These are phyloP conservation scores for Penicillium flavigenum DNA, from an alignment of 495 filamentous ascomycete species.

Conservation along the genomic window DNA sequence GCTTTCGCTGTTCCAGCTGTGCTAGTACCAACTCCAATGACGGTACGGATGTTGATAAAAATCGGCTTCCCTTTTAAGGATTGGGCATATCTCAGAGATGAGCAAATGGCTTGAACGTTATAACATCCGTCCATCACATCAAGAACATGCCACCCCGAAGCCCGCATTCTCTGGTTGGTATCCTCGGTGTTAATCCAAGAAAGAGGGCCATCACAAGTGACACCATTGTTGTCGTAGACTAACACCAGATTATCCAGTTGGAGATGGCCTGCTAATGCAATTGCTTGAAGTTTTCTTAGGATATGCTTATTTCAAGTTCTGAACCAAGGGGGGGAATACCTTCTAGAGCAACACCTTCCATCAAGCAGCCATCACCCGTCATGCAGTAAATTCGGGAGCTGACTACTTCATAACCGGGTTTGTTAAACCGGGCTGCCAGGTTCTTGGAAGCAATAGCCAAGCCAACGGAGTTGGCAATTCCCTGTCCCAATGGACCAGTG, in stretches of 20 bases:
- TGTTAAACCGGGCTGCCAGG: constrained; percentile 51
- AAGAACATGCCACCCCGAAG: constrained; percentile 49
- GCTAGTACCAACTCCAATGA: constrained; percentile 44
- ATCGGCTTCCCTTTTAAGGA: constrained; percentile 36
- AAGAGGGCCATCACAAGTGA: constrained; percentile 36
- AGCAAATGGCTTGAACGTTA: constrained; percentile 40
- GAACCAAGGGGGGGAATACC: not conserved
- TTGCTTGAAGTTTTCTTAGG: constrained; percentile 22
- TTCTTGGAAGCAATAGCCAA: constrained; percentile 56
- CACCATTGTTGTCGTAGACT: constrained; percentile 57
- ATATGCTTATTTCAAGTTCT: no score
- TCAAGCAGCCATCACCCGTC: constrained; percentile 54
- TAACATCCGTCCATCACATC: constrained; percentile 46
- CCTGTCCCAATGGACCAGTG: constrained; percentile 58
- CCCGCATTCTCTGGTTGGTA: constrained; percentile 51
- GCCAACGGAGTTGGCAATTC: constrained; percentile 57
- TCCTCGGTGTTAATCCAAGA: constrained; percentile 47
- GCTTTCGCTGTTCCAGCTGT: constrained; percentile 39
- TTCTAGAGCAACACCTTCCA: constrained; percentile 56
- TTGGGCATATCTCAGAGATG: constrained; percentile 34
- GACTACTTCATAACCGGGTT: constrained; percentile 45
- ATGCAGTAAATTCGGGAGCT: constrained; percentile 51
- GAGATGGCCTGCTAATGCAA: constrained; percentile 52
- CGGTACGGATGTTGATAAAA: constrained; percentile 51
- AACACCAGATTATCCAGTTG: constrained; percentile 51